Evolutionary conservation across 768 basidiomycete genomes (phyloP), one percentile per base, ranked within the genome.

Genomic region (Imleria badia): DNA sequence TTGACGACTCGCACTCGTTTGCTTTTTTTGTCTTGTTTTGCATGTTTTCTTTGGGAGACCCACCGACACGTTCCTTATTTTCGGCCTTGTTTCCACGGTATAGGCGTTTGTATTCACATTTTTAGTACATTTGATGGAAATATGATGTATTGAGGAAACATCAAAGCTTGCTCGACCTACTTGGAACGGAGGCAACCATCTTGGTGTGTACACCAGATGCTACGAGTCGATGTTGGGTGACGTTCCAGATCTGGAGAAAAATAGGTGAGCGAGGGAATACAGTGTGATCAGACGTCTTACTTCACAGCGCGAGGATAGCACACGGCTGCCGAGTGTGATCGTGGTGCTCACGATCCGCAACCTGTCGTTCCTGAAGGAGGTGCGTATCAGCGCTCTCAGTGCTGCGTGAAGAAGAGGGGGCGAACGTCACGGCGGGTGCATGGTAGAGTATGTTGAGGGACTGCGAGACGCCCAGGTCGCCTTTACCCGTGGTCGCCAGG

Each of bases 201-300:
- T 82, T 83, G 50, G 78, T 73, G 44, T 84, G 82, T 1, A 77
- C 74, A 1, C 80, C 83, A 1, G 83, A 82, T 6, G 77, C 78
- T 11, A 81, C 78, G 5, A 85, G 68, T 14, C 81, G 77, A 53
- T 76, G 78, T 54, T 76, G 71, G 3, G 78, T 82, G 11, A 66
- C 66, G 51, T 79, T 83, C 84, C 83, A 85, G 30, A 85, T 79
- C 84, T 85, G 43, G 7, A 8, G 12, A 17, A 10, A 48, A 23
- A 19, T 39, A 31, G 13, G 20, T 31, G 40, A 45, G 42, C 34
- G 6, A 26, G 42, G 45, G 3, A 13, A 22, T 11, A 17, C 2
- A 14, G 34, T 12, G 13, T 14, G 9, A 38, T 23, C 12, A 5
- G 11, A 56, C 64, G 29, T 53, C 12, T 26, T 59, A 79, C 83